Conservation (phyloP, 805 yeast species). For the Suhomyces sp. region DNA sequence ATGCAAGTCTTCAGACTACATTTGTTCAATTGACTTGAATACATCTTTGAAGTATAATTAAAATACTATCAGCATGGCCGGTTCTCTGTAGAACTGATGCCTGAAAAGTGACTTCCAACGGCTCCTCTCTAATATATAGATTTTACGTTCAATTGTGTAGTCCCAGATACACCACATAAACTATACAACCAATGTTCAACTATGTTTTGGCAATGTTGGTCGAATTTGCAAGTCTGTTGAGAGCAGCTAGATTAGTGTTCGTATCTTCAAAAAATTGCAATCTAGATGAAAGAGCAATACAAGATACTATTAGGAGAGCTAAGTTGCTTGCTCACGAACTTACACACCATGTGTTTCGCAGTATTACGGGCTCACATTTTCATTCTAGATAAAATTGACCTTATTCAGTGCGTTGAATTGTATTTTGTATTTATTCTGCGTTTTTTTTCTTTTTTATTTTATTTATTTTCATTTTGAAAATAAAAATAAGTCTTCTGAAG, state of each 20-base stretch:
- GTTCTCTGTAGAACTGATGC: no score
- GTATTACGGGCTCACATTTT: neutral
- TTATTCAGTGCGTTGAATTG: neutral
- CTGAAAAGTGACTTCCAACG: no score
- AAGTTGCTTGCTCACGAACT: neutral
- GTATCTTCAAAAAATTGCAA: neutral
- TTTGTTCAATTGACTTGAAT: neutral
- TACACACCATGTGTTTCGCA: neutral
- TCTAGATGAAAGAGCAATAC: neutral
- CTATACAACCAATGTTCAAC: neutral
- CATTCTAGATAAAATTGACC: neutral
- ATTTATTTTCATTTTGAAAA: neutral
- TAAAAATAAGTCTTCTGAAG: neutral
- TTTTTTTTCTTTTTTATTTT: neutral
- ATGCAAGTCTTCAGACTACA: neutral
- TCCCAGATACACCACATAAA: no score
- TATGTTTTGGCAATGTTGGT: neutral
- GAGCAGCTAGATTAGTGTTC: neutral
- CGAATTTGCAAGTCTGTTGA: neutral
- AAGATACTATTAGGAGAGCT: neutral
- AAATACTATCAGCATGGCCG: no score
- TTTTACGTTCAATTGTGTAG: no score
- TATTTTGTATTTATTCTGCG: neutral
- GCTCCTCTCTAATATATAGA: no score
- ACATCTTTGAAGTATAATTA: neutral